Percentiles rank a stretch among this genome's conserved stretches.
These are phyloP conservation scores for Backusella luteola DNA, from an alignment of 192 early-diverging fungal species.

Conservation along the genomic window DNA sequence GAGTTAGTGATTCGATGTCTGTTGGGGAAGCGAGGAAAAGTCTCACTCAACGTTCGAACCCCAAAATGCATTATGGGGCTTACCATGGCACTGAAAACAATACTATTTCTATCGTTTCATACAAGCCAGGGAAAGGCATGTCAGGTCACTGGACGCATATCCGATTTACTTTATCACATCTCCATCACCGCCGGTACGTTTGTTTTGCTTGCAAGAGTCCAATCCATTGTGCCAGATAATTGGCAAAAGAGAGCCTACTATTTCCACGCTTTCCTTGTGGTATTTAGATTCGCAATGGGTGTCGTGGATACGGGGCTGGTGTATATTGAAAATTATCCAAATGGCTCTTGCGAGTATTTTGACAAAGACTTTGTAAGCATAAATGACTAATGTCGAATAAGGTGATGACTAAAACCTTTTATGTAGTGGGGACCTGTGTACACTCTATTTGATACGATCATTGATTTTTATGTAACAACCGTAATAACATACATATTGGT, in stretches of 20 bases:
- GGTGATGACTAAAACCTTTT: not conserved
- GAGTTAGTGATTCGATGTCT: not conserved
- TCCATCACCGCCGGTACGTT: not conserved
- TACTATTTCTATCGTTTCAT: not conserved
- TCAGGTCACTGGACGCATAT: not conserved
- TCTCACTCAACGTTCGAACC: not conserved
- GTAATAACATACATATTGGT: not conserved
- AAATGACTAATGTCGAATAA: not conserved
- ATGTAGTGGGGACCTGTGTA: not conserved
- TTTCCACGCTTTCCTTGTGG: not conserved
- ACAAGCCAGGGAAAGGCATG: not conserved
- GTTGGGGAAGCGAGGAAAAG: not conserved
- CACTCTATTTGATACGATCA: not conserved
- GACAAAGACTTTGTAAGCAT: not conserved
- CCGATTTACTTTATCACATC: not conserved
- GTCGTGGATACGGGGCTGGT: not conserved
- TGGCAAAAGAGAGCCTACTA: not conserved
- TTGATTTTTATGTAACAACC: not conserved
- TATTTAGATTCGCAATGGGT: not conserved
- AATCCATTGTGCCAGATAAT: not conserved
- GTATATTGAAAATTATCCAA: not conserved
- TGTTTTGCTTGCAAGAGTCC: not conserved
- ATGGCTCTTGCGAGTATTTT: conserved; percentile 2
- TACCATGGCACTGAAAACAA: not conserved
- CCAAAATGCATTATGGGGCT: not conserved